phyloP scores from a whole-genome alignment of 352 stramenopile genomes.

The Aphanomyces astaci region DNA sequence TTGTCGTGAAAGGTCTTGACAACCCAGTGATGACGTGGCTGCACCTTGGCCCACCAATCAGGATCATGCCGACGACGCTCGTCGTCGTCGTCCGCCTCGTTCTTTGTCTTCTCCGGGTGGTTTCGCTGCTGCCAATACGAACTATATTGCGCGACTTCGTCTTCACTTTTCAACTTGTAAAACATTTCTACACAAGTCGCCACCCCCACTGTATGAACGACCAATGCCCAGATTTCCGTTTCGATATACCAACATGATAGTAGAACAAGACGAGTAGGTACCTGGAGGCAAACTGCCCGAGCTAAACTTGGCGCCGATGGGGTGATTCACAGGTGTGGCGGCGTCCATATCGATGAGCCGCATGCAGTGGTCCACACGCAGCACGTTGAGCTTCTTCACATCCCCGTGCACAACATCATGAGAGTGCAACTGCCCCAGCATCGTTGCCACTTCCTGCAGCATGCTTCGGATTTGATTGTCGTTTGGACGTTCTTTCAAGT shows the following conservation, averaged over 20 bases:
- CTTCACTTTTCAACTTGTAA: background rate
- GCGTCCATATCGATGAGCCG: constrained; percentile 27
- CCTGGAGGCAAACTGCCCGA: constrained; percentile 20
- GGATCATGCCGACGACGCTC: too few relatives aligned
- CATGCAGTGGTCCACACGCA: constrained; percentile 20
- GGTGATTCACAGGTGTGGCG: background rate
- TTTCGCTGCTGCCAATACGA: background rate
- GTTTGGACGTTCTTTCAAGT: background rate
- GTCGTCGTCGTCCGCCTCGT: too few relatives aligned
- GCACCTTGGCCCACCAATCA: background rate
- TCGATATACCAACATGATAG: too few relatives aligned
- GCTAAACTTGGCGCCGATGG: constrained; percentile 21
- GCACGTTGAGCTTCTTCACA: constrained; percentile 26
- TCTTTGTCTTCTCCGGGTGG: too few relatives aligned
- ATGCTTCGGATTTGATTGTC: background rate
- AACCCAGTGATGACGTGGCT: background rate
- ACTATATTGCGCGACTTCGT: background rate
- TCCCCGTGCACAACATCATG: constrained; percentile 24
- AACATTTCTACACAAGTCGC: constrained; percentile 6
- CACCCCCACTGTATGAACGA: too few relatives aligned
- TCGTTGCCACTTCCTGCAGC: constrained; percentile 3
- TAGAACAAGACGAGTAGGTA: too few relatives aligned
- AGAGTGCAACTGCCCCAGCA: background rate
- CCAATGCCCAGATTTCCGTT: too few relatives aligned
- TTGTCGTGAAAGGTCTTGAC: background rate